Percentiles rank a stretch among this genome's conserved stretches.
Evolutionary conservation across 805 yeast species (phyloP).

Genomic region (Maudiozyma barnettii): DNA sequence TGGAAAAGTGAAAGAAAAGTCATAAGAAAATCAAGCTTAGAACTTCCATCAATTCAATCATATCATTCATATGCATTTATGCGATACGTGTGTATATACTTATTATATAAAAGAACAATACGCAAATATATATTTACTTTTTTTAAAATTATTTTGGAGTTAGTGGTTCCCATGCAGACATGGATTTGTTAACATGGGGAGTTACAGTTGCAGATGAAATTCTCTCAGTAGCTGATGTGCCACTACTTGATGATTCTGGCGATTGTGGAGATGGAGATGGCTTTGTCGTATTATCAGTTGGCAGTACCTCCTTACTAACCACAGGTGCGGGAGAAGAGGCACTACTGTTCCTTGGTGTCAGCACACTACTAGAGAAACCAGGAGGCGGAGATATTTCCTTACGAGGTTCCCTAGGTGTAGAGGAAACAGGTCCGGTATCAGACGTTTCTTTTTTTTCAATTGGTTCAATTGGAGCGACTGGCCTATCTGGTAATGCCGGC

Average conservation of each 20-base stretch:
- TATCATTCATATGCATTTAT: neutral
- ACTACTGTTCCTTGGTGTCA: constrained; percentile 27
- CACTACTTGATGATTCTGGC: neutral
- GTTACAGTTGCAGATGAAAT: neutral
- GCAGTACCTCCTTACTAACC: neutral
- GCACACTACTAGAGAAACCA: constrained; percentile 27
- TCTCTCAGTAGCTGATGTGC: neutral
- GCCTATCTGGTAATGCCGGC: neutral
- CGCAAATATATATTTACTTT: neutral
- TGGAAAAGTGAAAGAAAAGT: constrained; percentile 13
- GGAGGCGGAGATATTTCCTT: constrained; percentile 28
- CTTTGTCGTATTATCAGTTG: neutral
- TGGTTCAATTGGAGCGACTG: neutral
- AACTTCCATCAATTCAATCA: neutral
- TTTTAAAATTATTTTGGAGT: constrained; percentile 10
- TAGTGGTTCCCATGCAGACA: constrained; percentile 14
- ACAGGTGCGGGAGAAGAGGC: constrained; percentile 3
- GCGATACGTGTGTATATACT: neutral
- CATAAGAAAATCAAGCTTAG: neutral
- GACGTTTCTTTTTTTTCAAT: neutral
- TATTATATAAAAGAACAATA: neutral
- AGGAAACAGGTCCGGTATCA: neutral
- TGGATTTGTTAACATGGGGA: constrained; percentile 2
- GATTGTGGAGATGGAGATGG: neutral
- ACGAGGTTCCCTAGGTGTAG: neutral